Conservation (phyloP, 352 stramenopile genomes). For the Phytopythium vexans region DNA sequence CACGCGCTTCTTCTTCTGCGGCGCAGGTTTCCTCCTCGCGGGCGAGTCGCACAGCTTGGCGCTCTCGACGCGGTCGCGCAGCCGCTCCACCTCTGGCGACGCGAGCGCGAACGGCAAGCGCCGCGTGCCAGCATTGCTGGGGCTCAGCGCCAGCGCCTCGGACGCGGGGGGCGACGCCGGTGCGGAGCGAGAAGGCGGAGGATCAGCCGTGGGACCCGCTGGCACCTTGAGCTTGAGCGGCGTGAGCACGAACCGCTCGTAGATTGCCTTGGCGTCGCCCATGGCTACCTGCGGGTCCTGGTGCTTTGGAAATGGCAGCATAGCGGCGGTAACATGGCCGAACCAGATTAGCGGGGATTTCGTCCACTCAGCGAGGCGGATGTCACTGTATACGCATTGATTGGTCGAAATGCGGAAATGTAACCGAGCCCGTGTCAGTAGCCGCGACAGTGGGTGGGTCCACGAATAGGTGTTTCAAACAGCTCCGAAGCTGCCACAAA, state of each 20-base stretch:
- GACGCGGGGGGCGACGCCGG: constrained; percentile 4
- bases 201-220: constrained; percentile 1
- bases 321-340: too few species aligned
- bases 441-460: too few species aligned
- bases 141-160: constrained; percentile 7
- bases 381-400: neutral
- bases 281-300: constrained; percentile 7
- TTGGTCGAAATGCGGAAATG: neutral
- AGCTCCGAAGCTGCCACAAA: too few species aligned
- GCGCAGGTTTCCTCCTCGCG: too few species aligned
- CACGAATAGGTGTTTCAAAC: too few species aligned
- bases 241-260: constrained; percentile 41
- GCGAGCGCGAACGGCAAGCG: constrained; percentile 9
- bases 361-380: neutral
- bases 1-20: constrained; percentile 39
- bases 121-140: constrained; percentile 1
- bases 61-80: constrained; percentile 15
- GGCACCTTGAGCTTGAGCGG: constrained; percentile 35
- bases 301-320: too few species aligned
- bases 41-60: neutral
- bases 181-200: constrained; percentile 1
- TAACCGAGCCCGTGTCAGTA: too few species aligned
- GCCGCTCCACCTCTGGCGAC: constrained; percentile 25
- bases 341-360: neutral
- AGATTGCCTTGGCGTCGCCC: constrained; percentile 30